Percentiles rank a stretch among this genome's conserved stretches.
phyloP scores from a whole-genome alignment of 768 basidiomycete species.

The Pulveroboletus sp. region DNA sequence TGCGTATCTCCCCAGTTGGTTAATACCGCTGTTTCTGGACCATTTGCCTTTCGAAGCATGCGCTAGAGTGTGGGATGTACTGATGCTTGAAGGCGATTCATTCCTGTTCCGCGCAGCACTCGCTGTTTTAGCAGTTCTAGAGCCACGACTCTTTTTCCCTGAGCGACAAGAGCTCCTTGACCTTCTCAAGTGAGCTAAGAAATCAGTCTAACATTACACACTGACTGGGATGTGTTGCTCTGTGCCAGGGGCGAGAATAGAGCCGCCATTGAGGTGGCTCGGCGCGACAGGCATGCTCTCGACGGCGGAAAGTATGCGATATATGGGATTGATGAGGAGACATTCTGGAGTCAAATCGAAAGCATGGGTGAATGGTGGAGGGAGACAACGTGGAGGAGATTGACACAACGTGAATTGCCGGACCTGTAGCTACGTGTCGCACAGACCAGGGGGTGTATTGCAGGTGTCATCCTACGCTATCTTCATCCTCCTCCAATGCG shows the following conservation, averaged over 20 bases:
- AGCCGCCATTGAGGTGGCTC: constrained; percentile 78
- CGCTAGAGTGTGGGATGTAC: constrained; percentile 83
- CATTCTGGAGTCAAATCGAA: constrained; percentile 77
- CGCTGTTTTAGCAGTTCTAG: constrained; percentile 77
- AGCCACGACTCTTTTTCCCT: constrained; percentile 85
- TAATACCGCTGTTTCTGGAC: constrained; percentile 73
- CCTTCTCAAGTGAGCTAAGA: constrained; percentile 55
- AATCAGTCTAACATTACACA: constrained; percentile 2
- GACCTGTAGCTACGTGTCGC: constrained; percentile 39
- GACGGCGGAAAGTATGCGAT: constrained; percentile 80
- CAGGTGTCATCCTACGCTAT: constrained; percentile 18
- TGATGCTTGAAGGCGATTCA: constrained; percentile 84
- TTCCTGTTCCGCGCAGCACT: constrained; percentile 83
- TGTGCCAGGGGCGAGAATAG: constrained; percentile 67
- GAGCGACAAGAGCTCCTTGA: constrained; percentile 74
- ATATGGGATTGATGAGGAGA: constrained; percentile 82
- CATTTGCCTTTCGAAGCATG: constrained; percentile 91
- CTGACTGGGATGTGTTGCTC: constrained; percentile 6
- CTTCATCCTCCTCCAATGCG: constrained; percentile 44
- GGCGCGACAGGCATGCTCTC: constrained; percentile 56
- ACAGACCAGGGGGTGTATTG: not conserved
- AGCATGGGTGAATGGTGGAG: constrained; percentile 91
- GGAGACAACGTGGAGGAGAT: constrained; percentile 80
- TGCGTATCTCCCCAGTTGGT: constrained; percentile 80
- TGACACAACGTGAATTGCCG: constrained; percentile 82